Evolutionary conservation across 2,329 filamentous ascomycete species (phyloP).

Genomic region (Neoscytalidium dimidiatum): DNA sequence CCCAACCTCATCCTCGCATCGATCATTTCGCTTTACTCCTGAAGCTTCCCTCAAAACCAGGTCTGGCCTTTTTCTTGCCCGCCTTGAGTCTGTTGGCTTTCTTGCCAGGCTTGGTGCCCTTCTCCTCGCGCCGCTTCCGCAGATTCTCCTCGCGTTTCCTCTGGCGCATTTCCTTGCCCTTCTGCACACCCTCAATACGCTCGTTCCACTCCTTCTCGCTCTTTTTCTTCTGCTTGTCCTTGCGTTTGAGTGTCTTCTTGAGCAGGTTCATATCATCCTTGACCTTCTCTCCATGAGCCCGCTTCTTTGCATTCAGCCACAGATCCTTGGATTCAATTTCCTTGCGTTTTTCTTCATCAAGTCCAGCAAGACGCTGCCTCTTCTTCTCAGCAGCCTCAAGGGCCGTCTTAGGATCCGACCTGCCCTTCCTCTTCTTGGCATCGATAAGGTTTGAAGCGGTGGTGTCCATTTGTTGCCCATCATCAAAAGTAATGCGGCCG

Average conservation of each 20-base stretch:
- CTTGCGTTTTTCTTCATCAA: constrained; percentile 78
- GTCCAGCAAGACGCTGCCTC: constrained; percentile 72
- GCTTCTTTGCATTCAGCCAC: constrained; percentile 89
- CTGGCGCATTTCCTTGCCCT: constrained; percentile 51
- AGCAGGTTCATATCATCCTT: constrained; percentile 78
- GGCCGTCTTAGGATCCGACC: constrained; percentile 81
- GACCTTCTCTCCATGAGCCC: constrained; percentile 85
- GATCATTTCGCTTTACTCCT: constrained; percentile 41
- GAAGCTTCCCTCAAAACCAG: constrained; percentile 69
- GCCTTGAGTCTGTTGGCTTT: constrained; percentile 56
- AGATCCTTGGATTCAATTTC: constrained; percentile 91
- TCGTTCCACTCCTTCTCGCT: constrained; percentile 80
- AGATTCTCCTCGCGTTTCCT: constrained; percentile 58
- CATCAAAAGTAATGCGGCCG: constrained; percentile 85
- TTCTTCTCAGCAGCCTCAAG: constrained; percentile 86
- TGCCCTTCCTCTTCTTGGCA: constrained; percentile 75
- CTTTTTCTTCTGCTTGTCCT: constrained; percentile 87
- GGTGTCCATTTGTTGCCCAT: constrained; percentile 78
- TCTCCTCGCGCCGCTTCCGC: constrained; percentile 72
- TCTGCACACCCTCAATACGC: constrained; percentile 46
- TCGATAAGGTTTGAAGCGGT: constrained; percentile 64
- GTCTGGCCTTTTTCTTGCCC: constrained; percentile 46
- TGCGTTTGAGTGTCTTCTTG: constrained; percentile 93
- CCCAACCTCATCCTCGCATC: not conserved
- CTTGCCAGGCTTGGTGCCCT: constrained; percentile 67